Percentiles rank a stretch among this genome's conserved stretches.
These are phyloP conservation scores for Yarrowia galli DNA, from an alignment of 1,139 yeast species.

Conservation along the genomic window DNA sequence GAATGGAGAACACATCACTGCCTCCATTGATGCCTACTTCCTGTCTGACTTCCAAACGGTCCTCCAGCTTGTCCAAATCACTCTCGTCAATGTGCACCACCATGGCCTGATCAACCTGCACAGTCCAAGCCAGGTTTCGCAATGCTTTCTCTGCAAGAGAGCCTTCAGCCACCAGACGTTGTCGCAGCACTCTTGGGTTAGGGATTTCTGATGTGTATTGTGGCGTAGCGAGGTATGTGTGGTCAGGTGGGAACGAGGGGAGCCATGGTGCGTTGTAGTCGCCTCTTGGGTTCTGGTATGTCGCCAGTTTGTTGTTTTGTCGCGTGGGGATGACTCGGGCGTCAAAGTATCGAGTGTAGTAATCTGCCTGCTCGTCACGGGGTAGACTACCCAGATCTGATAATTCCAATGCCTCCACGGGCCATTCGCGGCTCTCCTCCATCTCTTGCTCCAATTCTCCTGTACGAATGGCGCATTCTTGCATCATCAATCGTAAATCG, in stretches of 20 bases:
- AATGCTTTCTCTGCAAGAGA: constrained; percentile 29
- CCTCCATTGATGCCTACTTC: not conserved
- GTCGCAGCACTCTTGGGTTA: constrained; percentile 21
- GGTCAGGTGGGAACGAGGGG: constrained; percentile 28
- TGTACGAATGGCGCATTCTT: constrained; percentile 15
- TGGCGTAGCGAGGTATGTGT: constrained; percentile 37
- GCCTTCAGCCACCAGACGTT: constrained; percentile 35
- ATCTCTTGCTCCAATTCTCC: constrained; percentile 37
- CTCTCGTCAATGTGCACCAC: constrained; percentile 36
- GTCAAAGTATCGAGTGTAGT: constrained; percentile 32
- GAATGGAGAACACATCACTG: constrained; percentile 14
- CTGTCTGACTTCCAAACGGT: constrained; percentile 16
- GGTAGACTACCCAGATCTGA: constrained; percentile 2
- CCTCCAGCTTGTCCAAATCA: constrained; percentile 33
- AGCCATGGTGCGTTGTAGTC: constrained; percentile 36
- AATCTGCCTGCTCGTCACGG: constrained; percentile 33
- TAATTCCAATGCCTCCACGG: constrained; percentile 12
- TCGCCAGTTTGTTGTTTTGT: constrained; percentile 33
- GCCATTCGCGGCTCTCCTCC: constrained; percentile 35
- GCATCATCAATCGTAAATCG: constrained; percentile 32
- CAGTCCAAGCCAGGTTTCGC: constrained; percentile 35
- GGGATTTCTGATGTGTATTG: constrained; percentile 34
- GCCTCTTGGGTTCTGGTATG: constrained; percentile 30
- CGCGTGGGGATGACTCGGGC: constrained; percentile 28
- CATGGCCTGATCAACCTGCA: constrained; percentile 37